These are phyloP conservation scores for Trametes sp. DNA, from an alignment of 1,284 basidiomycete genomes.

Conservation along the genomic window DNA sequence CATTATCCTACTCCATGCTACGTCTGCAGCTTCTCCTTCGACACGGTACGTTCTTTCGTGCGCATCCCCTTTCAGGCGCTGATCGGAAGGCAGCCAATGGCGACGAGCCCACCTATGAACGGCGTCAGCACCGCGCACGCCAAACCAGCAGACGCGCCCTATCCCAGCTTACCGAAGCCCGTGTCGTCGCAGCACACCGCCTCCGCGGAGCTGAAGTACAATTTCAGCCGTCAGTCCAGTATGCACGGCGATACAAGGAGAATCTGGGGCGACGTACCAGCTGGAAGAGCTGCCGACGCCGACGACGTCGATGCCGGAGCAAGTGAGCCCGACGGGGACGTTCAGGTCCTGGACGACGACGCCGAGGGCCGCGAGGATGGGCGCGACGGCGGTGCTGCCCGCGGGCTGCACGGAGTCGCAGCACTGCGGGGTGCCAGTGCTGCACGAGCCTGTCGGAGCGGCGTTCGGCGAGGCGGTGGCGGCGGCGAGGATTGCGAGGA, in stretches of 20 bases:
- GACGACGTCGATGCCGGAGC: slow-evolving; percentile 35
- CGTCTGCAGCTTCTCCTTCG: too few relatives aligned
- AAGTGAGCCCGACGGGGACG: slow-evolving; percentile 36
- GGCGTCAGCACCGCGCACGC: neutral
- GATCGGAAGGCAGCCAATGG: slow-evolving; percentile 17
- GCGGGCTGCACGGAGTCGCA: slow-evolving; percentile 31
- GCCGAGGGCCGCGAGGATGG: slow-evolving; percentile 31
- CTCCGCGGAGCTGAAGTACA: slow-evolving; percentile 6
- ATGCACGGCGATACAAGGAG: too few relatives aligned
- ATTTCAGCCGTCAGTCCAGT: neutral
- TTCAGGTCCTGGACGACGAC: slow-evolving; percentile 33
- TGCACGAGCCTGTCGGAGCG: slow-evolving; percentile 22
- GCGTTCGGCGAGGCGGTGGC: neutral
- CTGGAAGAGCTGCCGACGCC: slow-evolving; percentile 28
- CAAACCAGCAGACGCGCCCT: neutral
- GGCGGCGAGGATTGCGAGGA: neutral
- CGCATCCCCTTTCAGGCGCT: too few relatives aligned
- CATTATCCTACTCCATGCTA: too few relatives aligned
- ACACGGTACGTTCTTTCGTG: too few relatives aligned
- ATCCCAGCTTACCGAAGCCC: slow-evolving; percentile 3
- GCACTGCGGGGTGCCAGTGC: slow-evolving; percentile 38
- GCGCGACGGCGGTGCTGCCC: slow-evolving; percentile 6
- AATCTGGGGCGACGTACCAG: slow-evolving; percentile 27
- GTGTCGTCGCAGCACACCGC: slow-evolving; percentile 20
- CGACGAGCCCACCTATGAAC: slow-evolving; percentile 6